Evolutionary conservation across 2,329 filamentous ascomycete species (phyloP).

Genomic region (Hypoxylon sp.): DNA sequence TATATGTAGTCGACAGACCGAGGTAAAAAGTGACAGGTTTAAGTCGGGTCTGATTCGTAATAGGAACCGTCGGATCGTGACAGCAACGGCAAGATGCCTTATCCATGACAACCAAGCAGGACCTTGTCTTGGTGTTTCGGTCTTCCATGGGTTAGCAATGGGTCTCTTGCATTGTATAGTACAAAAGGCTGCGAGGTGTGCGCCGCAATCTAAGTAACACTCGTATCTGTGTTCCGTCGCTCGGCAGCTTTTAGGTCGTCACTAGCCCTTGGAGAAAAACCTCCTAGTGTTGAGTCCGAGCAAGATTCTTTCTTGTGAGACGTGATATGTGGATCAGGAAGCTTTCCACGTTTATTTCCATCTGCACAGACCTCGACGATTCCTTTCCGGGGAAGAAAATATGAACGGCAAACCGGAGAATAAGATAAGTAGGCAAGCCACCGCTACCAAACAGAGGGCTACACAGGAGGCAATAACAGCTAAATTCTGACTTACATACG

Average conservation of each 20-base stretch:
- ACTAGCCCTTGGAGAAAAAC: slow-evolving; percentile 28
- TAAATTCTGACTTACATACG: slow-evolving; percentile 23
- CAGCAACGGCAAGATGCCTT: slow-evolving; percentile 48
- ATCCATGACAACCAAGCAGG: slow-evolving; percentile 42
- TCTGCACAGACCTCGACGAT: slow-evolving; percentile 20
- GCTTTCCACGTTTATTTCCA: slow-evolving; percentile 33
- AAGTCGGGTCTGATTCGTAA: slow-evolving; percentile 37
- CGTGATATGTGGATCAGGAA: slow-evolving; percentile 25
- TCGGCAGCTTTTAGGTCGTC: slow-evolving; percentile 32
- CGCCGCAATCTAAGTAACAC: slow-evolving; percentile 45
- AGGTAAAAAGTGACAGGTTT: slow-evolving; percentile 22
- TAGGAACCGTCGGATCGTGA: slow-evolving; percentile 46
- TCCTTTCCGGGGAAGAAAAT: slow-evolving; percentile 14
- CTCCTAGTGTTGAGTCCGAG: slow-evolving; percentile 32
- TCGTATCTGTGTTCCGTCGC: slow-evolving; percentile 41
- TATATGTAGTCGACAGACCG: slow-evolving; percentile 18
- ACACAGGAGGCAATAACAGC: slow-evolving; percentile 43
- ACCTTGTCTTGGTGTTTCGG: slow-evolving; percentile 43
- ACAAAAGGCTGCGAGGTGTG: slow-evolving; percentile 27
- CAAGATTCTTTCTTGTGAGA: slow-evolving; percentile 34
- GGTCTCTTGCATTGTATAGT: slow-evolving; percentile 34
- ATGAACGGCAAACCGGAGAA: slow-evolving; percentile 32
- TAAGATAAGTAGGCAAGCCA: slow-evolving; percentile 29
- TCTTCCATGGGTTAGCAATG: slow-evolving; percentile 32
- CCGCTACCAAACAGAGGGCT: slow-evolving; percentile 40